Evolutionary conservation across 2,329 filamentous ascomycete genomes (phyloP), one percentile per base, ranked within the genome.

Genomic region (Fusarium longipes): DNA sequence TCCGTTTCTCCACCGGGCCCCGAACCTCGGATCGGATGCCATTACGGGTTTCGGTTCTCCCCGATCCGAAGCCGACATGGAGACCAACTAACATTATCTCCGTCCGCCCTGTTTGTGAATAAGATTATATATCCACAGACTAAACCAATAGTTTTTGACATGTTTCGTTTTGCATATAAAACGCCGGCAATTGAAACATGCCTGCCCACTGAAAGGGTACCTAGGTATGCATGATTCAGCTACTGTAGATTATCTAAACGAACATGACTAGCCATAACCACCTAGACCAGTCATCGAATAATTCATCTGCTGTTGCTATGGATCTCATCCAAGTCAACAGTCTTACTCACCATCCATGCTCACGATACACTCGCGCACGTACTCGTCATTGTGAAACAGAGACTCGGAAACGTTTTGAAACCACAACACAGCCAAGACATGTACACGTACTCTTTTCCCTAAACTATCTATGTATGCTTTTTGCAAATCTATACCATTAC

Each of bases 11-110:
- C 36, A 57, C 50, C 66, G 20, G 38, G 67, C 33, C 44, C 62
- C 65, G 65, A 64, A 58, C 49, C 57, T 50, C 56, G 52, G 65
- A 62, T 63, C 60, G 58, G 60, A 63, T 51, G 49, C 24, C 45
- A 36, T 38, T 49, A 18, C 45, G 32, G 32, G 35, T 25, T 43
- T 51, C 48, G 44, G 45, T 49, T 49, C 20, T 25, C 22, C 45
- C 45, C 45, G 45, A 38, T 49, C 45, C 45, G 45, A 49, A 38
- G 22, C n/a, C 24, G 8, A 20, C 18, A n/a, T n/a, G n/a, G n/a
- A n/a, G n/a, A n/a, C n/a, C n/a, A 18, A 3, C 15, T 11, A 32
- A 20, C 22, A 27, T 6, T 27, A 27, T 24, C 32, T 38, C 40
- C 40, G 32, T 35, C 32, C 32, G 32, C 32, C 32, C 25, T 29